A percentile compares a stretch with the other conserved stretches of the same genome.
Conservation (phyloP, 768 basidiomycete genomes). For the Lentinula detonsa region DNA sequence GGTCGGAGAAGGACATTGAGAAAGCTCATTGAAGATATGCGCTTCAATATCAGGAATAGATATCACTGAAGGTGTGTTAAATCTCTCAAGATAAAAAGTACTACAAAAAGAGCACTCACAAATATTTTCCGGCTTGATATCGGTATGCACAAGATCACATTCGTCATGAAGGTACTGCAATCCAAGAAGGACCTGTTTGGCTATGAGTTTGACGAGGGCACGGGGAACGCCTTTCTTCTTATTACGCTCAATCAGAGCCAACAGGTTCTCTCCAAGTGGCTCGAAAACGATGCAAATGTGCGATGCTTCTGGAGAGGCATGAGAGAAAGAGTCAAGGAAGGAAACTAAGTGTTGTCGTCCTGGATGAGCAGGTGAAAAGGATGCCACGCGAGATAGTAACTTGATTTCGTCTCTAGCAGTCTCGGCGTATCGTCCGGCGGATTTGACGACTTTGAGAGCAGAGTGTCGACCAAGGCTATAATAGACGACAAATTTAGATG, state of each 20-base stretch:
- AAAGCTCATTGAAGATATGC: conserved; percentile 66
- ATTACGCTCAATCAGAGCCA: conserved; percentile 69
- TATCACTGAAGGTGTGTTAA: conserved; percentile 52
- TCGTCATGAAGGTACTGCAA: conserved; percentile 91
- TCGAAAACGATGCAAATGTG: conserved; percentile 93
- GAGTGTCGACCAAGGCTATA: conserved; percentile 69
- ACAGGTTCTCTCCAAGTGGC: conserved; percentile 74
- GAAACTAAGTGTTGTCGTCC: conserved; percentile 81
- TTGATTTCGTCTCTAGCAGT: conserved; percentile 97
- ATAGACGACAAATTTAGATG: conserved; percentile 10
- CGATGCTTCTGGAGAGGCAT: conserved; percentile 60
- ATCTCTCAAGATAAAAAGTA: conserved; percentile 7
- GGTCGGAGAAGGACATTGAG: conserved; percentile 62
- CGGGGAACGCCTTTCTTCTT: conserved; percentile 82
- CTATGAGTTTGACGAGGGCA: conserved; percentile 77
- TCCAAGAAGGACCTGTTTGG: conserved; percentile 82
- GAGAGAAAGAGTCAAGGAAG: conserved; percentile 86
- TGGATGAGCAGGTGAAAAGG: conserved; percentile 67
- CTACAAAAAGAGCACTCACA: conserved; percentile 46
- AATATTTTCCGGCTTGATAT: conserved; percentile 95
- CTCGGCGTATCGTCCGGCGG: conserved; percentile 91
- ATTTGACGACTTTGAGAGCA: conserved; percentile 93
- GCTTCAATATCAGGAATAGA: conserved; percentile 76
- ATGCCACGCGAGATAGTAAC: conserved; percentile 70
- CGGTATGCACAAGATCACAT: conserved; percentile 89